Base-by-base conservation (phyloP, 768 basidiomycete genomes). In the Suillus placidus region DNA sequence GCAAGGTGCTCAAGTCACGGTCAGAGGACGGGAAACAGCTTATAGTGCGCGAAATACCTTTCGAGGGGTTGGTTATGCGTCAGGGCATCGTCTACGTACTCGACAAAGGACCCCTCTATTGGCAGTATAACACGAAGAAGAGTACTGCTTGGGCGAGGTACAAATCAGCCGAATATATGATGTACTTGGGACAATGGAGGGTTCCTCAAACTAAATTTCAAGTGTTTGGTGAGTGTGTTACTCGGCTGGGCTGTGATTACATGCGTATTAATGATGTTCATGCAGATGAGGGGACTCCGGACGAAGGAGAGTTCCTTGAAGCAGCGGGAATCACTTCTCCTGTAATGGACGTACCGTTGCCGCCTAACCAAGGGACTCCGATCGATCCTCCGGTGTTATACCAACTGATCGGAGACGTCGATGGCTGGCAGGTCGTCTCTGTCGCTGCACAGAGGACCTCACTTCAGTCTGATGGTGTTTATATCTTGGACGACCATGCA, bases 111-210 rank as follows among this genome's bases (percentile, higher is more conserved):
- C 66, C 72, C 1, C 69, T 81, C 45, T 71, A 89, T 38, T 82
- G 81, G 79, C 85, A 89, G 69, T 81, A 84, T 65, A 88, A 89
- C 68, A 85, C 84, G n/a, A 82, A 81, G 66, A 74, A 75, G 7
- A 86, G 86, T 60, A 70, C 77, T 2, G 87, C 87, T 1, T 83
- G 84, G 72, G 87, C 88, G 69, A 81, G 82, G 42, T 88, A 85
- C 76, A 85, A 83, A 69, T 85, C 88, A 12, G 86, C 85, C 26
- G 85, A 89, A 69, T 88, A 88, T 75, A 84, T 82, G 4, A 81
- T 80, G 68, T 78, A 71, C 34, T 70, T 88, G 13, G 79, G 80
- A 6, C 76, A 79, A 58, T 78, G 78, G 10, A 76, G 85, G 30
- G 72, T 80, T 60, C 77, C 82, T 40, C 74, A 77, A 60, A 77